Evolutionary conservation across 768 basidiomycete genomes (phyloP), one percentile per base, ranked within the genome.

Genomic region (Daedalea quercina): DNA sequence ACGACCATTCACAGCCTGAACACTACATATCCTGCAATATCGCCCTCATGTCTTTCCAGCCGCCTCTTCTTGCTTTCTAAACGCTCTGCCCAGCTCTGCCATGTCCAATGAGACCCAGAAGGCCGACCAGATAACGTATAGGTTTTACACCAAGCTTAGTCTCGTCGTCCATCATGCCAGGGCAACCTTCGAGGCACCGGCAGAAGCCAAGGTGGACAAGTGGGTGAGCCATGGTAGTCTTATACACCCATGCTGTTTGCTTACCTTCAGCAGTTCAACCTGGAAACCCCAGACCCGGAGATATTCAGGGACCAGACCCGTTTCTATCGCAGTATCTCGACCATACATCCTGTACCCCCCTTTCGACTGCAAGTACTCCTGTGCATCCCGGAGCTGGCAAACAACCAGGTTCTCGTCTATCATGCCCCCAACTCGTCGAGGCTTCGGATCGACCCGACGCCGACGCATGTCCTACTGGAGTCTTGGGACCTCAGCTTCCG

Each of bases 51-150:
- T 60, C 64, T 60, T 53, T 48, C 47, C 58, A 54, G 50, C 56
- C 58, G 46, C 53, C 28, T 50, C 44, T 24, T 53, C 42, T 46
- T 37, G 20, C 46, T 48, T n/a, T 58, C 56, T 59, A 47, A 62
- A 51, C 47, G 44, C 51, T 47, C 44, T 48, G 51, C 55, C 46
- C 62, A 40, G 44, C 58, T 51, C 65, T 68, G 69, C 75, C 67
- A 76, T 76, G 75, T 76, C 75, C 61, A 75, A 73, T 73, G 76
- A 77, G 68, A 71, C 70, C 54, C 70, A 71, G 65, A 90, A 82
- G 75, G 85, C 88, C 59, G 88, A 92, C 76, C 87, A 90, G 76
- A 91, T 92, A 62, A 85, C 86, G 46, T 83, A 84, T 68, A 82
- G 84, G 67, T 82, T 89, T 69, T 90, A 88, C 71, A 81, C 84